Evolutionary conservation across 495 filamentous ascomycete species (phyloP), one percentile per base, ranked within the genome.

Genomic region (Xylaria palmicola): DNA sequence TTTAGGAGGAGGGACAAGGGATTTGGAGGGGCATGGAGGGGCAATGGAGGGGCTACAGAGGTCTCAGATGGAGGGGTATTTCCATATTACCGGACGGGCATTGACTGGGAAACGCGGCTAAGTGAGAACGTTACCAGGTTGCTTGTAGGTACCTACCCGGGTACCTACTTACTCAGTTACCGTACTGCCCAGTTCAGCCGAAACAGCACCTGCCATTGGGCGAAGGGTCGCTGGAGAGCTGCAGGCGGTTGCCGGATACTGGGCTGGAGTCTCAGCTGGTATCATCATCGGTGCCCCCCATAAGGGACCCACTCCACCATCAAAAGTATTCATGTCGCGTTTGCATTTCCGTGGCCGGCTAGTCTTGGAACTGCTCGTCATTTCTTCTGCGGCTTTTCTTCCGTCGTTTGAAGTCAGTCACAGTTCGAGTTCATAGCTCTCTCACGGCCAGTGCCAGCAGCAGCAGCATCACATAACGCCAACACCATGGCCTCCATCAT

Each of bases 401-500:
- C 17, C 12, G 32, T 22, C 20, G 34, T 41, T 43, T 51, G 15
- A 20, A 41, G 10, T 24, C 49, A 39, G 15, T 17, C 29, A 24
- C 13, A 58, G 6, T 12, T 19, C 20, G 10, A 58, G 6, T 12
- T 19, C 20, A 6, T 29, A 47, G n/a, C 6, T 36, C 12, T 34
- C 20, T 47, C 43, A 40, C 41, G 13, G 30, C 2, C 15, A 8
- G 4, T 39, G n/a, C n/a, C n/a, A n/a, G n/a, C n/a, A n/a, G n/a
- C 26, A 17, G 30, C 39, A 17, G 30, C 29, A 58, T 12, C 43
- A 10, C 34, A 41, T 9, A 29, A 30, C 13, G 32, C 5, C 17
- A 36, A n/a, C 52, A 32, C 32, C 24, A 62, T 62, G 59, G 49
- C 50, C 3, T 56, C 59, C 15, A 56, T 62, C 15, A 62, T 62